Base-by-base conservation (phyloP, 306 rosid species). In the Cucumis melo region DNA sequence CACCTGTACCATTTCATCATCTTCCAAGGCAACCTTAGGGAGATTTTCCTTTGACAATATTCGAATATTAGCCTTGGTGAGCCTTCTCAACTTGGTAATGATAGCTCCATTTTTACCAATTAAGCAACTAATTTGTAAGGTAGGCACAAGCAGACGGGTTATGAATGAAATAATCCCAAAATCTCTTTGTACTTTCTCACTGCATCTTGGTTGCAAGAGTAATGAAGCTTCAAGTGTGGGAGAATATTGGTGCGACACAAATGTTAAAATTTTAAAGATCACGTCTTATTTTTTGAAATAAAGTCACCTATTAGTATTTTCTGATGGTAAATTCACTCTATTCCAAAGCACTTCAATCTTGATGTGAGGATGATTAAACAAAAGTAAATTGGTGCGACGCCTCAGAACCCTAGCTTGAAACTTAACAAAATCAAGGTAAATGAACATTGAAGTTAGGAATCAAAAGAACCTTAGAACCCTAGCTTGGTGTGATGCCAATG, bases 1-100 rank as follows among this genome's bases (percentile, higher is more conserved):
- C 75, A 95, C 99, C 98, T 90, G 98, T 83, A 95, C 99, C 99
- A 95, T 88, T 80, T 95, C 98, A 74, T 95, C 99, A 80, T 95
- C 99, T 48, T 88, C 98, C 44, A 93, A 80, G 34, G 99, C 99
- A 87, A 95, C 82, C 87, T 90, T 95, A 32, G 99, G 98, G 85
- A 95, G 96, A 77, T 82, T 85, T 57, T 92, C 99, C 84, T 95
- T 92, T 0, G 98, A 84, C 42, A 95, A 87, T 74, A 95, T 88
- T 64, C 99, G 96, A 63, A 95, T 89, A 82, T 90, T 92, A 79
- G 98, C 96, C 78, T 90, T 92, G 34, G 99, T 95, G 27, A 87
- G 84, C 84, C 98, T 90, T 85, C 99, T 92, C 91, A 90, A 86
- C 86, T 95, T 98, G 79, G 92, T 90, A 79, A 95, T 89, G 77